These are phyloP conservation scores for Halophytophthora batemanensis DNA, from an alignment of 352 stramenopile species.

Conservation along the genomic window DNA sequence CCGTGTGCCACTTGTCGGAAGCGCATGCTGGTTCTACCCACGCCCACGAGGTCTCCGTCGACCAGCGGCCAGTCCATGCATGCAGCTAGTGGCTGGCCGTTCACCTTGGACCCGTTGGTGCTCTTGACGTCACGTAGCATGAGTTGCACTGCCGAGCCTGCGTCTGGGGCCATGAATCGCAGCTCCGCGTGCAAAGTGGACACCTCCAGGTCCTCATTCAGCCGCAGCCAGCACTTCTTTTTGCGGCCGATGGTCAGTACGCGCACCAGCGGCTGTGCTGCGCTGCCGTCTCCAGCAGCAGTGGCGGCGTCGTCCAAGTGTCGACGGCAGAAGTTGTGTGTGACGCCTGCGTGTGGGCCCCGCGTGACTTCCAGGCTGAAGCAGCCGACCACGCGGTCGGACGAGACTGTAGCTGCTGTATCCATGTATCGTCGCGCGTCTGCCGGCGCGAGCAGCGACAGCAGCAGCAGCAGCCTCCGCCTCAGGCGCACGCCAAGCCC, in stretches of 20 bases:
- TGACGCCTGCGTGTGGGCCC: conserved; percentile 17
- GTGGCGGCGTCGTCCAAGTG: too few species aligned
- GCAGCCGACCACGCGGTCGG: too few species aligned
- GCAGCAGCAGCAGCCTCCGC: too few species aligned
- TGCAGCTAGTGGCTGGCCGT: conserved; percentile 25
- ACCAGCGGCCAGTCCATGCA: conserved; percentile 26
- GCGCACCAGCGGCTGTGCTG: not conserved
- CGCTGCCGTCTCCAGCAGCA: conserved; percentile 3
- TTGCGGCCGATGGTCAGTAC: conserved; percentile 44
- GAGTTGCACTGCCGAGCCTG: not conserved
- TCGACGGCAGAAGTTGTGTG: too few species aligned
- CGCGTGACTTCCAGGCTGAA: conserved; percentile 26
- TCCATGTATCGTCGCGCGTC: too few species aligned
- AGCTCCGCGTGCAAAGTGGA: conserved; percentile 56
- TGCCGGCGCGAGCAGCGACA: too few species aligned
- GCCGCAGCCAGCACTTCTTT: conserved; percentile 44
- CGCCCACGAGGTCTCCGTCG: conserved; percentile 38
- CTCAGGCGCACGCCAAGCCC: too few species aligned
- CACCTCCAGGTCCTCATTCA: conserved; percentile 54
- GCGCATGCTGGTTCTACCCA: conserved; percentile 39
- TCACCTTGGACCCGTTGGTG: conserved; percentile 61
- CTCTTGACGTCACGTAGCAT: conserved; percentile 38
- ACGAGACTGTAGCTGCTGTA: too few species aligned
- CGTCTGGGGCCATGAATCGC: conserved; percentile 10
- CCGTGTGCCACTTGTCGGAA: conserved; percentile 26